Evolutionary conservation across 352 stramenopile genomes (phyloP).

Genomic region (Globisporangium mamillatum): DNA sequence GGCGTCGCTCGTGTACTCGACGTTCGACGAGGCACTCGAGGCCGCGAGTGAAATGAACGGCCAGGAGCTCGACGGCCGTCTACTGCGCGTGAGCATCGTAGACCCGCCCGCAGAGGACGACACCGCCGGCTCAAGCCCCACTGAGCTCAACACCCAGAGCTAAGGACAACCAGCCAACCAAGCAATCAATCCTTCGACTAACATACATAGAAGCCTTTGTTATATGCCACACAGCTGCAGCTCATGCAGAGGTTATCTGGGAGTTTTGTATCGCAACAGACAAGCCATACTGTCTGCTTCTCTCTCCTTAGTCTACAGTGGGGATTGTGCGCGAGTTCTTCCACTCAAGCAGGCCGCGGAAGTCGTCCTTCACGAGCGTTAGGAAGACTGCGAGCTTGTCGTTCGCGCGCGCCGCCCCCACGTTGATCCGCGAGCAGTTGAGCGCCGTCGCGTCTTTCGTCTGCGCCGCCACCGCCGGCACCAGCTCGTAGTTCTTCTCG

Average conservation of each 20-base stretch:
- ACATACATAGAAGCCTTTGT: conserved; percentile 7
- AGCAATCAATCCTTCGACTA: not conserved
- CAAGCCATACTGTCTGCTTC: not conserved
- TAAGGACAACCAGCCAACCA: conserved; percentile 3
- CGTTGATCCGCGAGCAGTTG: conserved; percentile 68
- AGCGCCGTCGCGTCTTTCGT: conserved; percentile 40
- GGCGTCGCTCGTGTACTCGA: conserved; percentile 57
- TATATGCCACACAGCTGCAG: conserved; percentile 3
- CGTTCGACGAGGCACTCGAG: conserved; percentile 70
- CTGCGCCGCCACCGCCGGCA: conserved; percentile 43
- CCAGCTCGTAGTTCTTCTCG: conserved; percentile 88
- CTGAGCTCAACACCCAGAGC: conserved; percentile 1
- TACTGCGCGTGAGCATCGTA: conserved; percentile 76
- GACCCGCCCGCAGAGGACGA: conserved; percentile 33
- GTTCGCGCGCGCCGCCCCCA: conserved; percentile 67
- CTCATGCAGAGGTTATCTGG: not conserved
- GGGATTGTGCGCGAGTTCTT: conserved; percentile 71
- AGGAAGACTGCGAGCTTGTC: conserved; percentile 65
- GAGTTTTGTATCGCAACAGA: not conserved
- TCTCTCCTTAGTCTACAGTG: conserved; percentile 30
- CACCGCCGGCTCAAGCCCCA: not conserved
- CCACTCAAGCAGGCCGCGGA: conserved; percentile 69
- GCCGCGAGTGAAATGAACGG: conserved; percentile 78
- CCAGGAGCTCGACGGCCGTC: conserved; percentile 71
- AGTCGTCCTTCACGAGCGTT: conserved; percentile 61